These are phyloP conservation scores for Bryoerythrophyllum caledonicum DNA, from an alignment of 225 moss, liverwort and hornwort species.

Conservation along the genomic window DNA sequence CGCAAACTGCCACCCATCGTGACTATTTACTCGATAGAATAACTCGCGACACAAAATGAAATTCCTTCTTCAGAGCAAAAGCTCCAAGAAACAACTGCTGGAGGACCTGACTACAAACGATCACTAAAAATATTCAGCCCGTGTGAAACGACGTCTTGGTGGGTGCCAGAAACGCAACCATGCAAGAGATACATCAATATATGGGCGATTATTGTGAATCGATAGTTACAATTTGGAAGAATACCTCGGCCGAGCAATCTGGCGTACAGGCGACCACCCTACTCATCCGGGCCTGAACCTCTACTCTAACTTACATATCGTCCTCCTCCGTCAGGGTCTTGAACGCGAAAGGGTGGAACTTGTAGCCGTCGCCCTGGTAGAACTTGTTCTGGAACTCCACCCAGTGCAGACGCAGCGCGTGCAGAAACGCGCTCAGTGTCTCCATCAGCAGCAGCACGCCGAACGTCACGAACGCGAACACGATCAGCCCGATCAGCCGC, in stretches of 20 bases:
- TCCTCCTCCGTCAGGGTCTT: conserved; percentile 75
- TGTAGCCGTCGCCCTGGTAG: conserved; percentile 88
- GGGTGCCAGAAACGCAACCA: too few species aligned
- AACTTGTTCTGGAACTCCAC: conserved; percentile 99
- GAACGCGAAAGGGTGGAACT: conserved; percentile 91
- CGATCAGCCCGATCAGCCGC: conserved; percentile 66
- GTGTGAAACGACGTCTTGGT: too few species aligned
- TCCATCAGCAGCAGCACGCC: conserved; percentile 93
- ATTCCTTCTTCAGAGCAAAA: too few species aligned
- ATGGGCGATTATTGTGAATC: conserved; percentile 6
- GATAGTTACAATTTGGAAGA: conserved; percentile 31
- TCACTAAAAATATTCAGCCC: too few species aligned
- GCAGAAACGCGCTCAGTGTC: conserved; percentile 91
- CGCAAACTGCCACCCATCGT: too few species aligned
- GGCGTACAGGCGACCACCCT: background rate
- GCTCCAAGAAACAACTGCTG: too few species aligned
- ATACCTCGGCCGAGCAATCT: background rate
- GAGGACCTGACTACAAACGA: too few species aligned
- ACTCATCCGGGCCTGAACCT: background rate
- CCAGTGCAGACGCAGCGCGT: conserved; percentile 97
- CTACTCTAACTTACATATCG: conserved; percentile 43
- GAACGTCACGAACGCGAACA: conserved; percentile 74
- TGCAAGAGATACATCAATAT: background rate
- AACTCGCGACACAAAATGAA: too few species aligned
- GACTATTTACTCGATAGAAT: too few species aligned